A percentile compares a stretch with the other conserved stretches of the same genome.
Evolutionary conservation across 225 moss, liverwort and hornwort species (phyloP).

Genomic region (Physcomitrellopsis africana): DNA sequence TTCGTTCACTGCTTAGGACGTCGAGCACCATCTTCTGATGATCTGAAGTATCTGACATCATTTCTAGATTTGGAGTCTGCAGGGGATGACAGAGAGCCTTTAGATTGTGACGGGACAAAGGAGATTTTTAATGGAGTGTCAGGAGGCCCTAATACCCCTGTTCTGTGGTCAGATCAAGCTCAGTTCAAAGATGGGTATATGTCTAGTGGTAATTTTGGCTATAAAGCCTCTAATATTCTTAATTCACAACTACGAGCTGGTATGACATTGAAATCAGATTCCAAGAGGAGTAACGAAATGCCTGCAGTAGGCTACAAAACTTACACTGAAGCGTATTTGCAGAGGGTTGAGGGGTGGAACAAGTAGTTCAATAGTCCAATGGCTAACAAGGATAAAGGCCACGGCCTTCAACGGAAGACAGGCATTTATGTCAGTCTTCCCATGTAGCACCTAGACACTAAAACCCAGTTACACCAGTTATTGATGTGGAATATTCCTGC

Average conservation of each 20-base stretch:
- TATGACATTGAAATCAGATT: constrained; percentile 23
- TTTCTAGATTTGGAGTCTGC: not conserved
- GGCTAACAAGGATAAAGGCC: too few relatives aligned
- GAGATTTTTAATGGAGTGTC: constrained; percentile 30
- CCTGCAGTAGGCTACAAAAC: constrained; percentile 28
- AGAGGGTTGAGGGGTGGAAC: too few relatives aligned
- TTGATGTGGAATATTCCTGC: too few relatives aligned
- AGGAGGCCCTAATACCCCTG: constrained; percentile 29
- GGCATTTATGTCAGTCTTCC: too few relatives aligned
- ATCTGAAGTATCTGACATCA: too few relatives aligned
- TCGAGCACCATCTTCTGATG: too few relatives aligned
- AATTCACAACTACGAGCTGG: constrained; percentile 30
- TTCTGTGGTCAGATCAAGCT: constrained; percentile 36
- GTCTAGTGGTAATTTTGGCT: constrained; percentile 31
- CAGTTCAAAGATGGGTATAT: constrained; percentile 29
- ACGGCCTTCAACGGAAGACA: too few relatives aligned
- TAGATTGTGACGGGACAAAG: constrained; percentile 28
- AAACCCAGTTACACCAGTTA: too few relatives aligned
- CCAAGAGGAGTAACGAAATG: constrained; percentile 18
- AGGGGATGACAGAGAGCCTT: constrained; percentile 3
- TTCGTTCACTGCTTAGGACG: too few relatives aligned
- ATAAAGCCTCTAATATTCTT: constrained; percentile 24
- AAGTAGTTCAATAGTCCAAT: too few relatives aligned
- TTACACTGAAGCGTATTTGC: constrained; percentile 35
- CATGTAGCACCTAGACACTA: not conserved